Evolutionary conservation across 106 monocot species (phyloP).

Genomic region (Allium cepa): DNA sequence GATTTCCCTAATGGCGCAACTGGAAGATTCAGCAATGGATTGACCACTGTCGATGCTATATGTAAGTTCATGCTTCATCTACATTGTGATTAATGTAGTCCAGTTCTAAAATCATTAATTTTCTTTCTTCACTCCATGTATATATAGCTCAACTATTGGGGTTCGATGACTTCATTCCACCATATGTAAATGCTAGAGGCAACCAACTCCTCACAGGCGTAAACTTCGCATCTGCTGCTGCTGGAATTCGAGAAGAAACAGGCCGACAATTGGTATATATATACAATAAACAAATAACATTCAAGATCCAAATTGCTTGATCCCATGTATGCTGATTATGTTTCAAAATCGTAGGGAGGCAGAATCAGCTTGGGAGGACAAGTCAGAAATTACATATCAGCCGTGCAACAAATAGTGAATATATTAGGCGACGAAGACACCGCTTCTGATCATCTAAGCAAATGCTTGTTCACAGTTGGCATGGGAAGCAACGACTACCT

Average conservation of each 20-base stretch:
- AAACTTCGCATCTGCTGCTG: constrained; percentile 93
- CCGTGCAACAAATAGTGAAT: constrained; percentile 52
- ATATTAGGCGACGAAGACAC: constrained; percentile 58
- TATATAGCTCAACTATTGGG: constrained; percentile 51
- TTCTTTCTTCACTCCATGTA: not conserved
- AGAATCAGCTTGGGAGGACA: constrained; percentile 60
- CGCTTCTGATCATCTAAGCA: constrained; percentile 55
- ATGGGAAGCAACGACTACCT: constrained; percentile 99
- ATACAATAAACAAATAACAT: not conserved
- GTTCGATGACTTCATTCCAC: constrained; percentile 66
- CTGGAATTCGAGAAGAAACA: constrained; percentile 86
- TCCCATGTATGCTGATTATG: not conserved
- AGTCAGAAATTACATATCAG: constrained; percentile 51
- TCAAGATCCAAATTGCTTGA: too few relatives aligned
- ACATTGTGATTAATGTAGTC: too few relatives aligned
- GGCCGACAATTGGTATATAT: constrained; percentile 65
- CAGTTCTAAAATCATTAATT: not conserved
- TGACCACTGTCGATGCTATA: constrained; percentile 71
- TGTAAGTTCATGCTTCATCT: constrained; percentile 18
- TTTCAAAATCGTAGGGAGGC: constrained; percentile 33
- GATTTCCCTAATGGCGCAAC: constrained; percentile 72
- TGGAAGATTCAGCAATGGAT: constrained; percentile 82
- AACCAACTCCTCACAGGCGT: constrained; percentile 49
- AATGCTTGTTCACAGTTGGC: constrained; percentile 83
- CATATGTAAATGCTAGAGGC: constrained; percentile 42